Conservation (phyloP, 257 asterid species). For the Mentha longifolia region DNA sequence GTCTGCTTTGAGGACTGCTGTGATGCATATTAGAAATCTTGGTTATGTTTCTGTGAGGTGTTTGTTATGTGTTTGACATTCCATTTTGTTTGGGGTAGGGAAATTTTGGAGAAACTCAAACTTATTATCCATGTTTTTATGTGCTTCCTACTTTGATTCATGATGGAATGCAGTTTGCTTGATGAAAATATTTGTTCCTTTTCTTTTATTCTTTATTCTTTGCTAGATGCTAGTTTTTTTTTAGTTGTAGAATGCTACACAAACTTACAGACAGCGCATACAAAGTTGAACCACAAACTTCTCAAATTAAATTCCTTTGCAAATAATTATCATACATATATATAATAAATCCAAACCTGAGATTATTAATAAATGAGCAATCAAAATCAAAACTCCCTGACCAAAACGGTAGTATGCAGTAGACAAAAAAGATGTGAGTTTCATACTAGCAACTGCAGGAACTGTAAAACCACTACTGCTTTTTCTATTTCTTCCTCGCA, state of each 20-base stretch:
- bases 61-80: not conserved
- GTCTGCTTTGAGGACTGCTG: constrained; percentile 1
- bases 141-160: not conserved
- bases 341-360: not conserved
- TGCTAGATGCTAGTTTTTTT: too few species aligned
- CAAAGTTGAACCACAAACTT: not conserved
- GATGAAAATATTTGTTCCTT: too few species aligned
- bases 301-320: not conserved
- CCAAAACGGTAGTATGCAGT: too few species aligned
- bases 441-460: too few species aligned
- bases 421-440: too few species aligned
- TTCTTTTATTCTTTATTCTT: too few species aligned
- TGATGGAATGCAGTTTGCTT: not conserved
- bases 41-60: not conserved
- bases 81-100: constrained; percentile 13
- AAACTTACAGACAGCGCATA: too few species aligned
- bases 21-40: constrained; percentile 16
- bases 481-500: too few species aligned
- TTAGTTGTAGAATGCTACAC: too few species aligned
- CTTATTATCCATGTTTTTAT: not conserved
- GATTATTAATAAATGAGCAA: not conserved
- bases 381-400: not conserved
- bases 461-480: too few species aligned
- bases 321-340: not conserved
- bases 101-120: constrained; percentile 28